Base-by-base conservation (phyloP, 1,284 basidiomycete genomes). In the Papiliotrema flavescens region DNA sequence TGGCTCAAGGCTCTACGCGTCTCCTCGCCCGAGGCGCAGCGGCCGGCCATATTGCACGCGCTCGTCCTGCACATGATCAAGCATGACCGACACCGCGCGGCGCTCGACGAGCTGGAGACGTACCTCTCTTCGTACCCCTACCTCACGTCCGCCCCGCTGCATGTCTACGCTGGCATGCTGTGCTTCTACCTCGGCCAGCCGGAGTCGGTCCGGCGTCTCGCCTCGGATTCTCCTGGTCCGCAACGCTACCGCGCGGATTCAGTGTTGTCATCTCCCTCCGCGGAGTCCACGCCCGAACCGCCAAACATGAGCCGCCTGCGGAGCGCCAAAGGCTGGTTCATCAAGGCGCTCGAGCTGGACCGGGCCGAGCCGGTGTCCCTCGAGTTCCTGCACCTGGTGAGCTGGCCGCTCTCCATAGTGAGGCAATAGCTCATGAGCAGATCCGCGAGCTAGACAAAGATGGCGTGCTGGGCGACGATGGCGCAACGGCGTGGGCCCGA, bases 41-140 rank as follows among this genome's bases (percentile, higher is more conserved):
- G 83, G 67, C 87, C 89, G 69, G 65, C 74, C 23, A 83, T 94
- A 43, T 77, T 95, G 9, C 82, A 84, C 62, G 89, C 93, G 66
- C 75, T 91, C 5, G 77, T 88, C 13, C 79, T 90, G 19, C 79
- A 83, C 36, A 78, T 91, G 20, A 84, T 90, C 56, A 63, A 81
- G 26, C 70, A 79, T 8, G 81, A 79, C 2, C 80, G 80, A 63
- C 80, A 86, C 64, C 80, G 79, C 54, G 83, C 85, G 47, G 91
- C 90, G 1, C 75, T 91, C 56, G 87, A 90, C 56, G 88, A 94
- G 69, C 78, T 94, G 14, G 89, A 92, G 67, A 79, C 91, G 88
- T 93, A 89, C 70, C 80, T 94, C 13, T 85, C 88, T 0, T 87
- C 88, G 1, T 86, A 87, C 69, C 91, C 91, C 0, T 94, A 87